Conservation (phyloP, 2,329 filamentous ascomycete genomes). For the Claviceps purpurea region DNA sequence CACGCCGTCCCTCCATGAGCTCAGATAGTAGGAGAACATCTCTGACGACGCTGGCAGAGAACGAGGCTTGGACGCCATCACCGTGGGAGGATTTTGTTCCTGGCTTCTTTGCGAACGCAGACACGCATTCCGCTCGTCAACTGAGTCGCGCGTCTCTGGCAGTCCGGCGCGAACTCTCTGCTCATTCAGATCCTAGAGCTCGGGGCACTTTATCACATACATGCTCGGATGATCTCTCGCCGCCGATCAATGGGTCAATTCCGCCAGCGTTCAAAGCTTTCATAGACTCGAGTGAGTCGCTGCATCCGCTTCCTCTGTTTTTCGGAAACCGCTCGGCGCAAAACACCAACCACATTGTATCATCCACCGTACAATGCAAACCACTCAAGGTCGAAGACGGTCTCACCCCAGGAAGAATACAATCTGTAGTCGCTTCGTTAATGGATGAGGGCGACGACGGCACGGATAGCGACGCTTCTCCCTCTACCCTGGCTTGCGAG, state of each 20-base stretch:
- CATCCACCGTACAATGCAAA: background rate
- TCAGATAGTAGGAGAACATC: constrained; percentile 1
- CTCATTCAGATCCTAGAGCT: background rate
- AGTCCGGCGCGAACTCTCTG: background rate
- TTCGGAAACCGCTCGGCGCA: background rate
- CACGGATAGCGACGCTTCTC: background rate
- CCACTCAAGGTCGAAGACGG: background rate
- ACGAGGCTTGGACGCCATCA: background rate
- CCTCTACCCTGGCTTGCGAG: background rate
- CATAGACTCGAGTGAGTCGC: background rate
- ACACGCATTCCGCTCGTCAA: background rate
- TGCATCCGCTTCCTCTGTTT: background rate
- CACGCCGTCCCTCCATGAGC: background rate
- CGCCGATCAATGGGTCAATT: background rate
- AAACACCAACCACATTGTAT: background rate
- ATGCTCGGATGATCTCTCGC: background rate
- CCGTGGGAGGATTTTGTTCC: background rate
- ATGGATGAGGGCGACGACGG: background rate
- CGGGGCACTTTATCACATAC: background rate
- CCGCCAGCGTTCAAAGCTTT: background rate
- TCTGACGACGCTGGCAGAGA: background rate
- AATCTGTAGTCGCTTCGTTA: background rate
- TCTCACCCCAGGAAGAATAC: background rate
- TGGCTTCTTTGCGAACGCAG: background rate
- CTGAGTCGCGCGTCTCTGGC: background rate